Percentiles rank a stretch among this genome's conserved stretches.
These are phyloP conservation scores for Colletotrichum phormii DNA, from an alignment of 2,329 filamentous ascomycete species.

Conservation along the genomic window DNA sequence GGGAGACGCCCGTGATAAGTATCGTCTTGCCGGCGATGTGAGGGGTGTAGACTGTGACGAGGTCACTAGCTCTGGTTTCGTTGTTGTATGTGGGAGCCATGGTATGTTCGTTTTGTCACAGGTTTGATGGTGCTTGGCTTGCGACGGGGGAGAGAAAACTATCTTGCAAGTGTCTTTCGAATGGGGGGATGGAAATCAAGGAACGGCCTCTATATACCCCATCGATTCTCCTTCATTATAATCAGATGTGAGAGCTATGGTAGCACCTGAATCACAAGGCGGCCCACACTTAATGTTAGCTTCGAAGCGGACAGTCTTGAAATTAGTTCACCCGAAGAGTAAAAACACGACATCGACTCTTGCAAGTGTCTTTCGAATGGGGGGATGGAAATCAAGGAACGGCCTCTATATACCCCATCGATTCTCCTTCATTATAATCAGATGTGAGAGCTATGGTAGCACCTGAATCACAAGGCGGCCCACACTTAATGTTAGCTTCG, in stretches of 20 bases:
- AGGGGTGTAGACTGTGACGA: conserved; percentile 44
- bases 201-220: neutral
- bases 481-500: too few relatives aligned
- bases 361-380: neutral
- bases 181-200: neutral
- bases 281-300: too few relatives aligned
- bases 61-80: conserved; percentile 40
- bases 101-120: neutral
- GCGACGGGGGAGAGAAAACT: neutral
- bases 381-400: neutral
- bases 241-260: too few relatives aligned
- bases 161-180: neutral
- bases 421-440: too few relatives aligned
- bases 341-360: too few relatives aligned
- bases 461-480: too few relatives aligned
- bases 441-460: too few relatives aligned
- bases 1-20: conserved; percentile 56
- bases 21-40: conserved; percentile 51
- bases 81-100: conserved; percentile 22
- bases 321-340: too few relatives aligned
- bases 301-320: too few relatives aligned
- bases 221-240: too few relatives aligned
- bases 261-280: too few relatives aligned
- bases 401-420: neutral
- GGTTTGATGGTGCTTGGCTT: neutral